These are phyloP conservation scores for Jackrogersella multiformis DNA, from an alignment of 495 filamentous ascomycete species.

Conservation along the genomic window DNA sequence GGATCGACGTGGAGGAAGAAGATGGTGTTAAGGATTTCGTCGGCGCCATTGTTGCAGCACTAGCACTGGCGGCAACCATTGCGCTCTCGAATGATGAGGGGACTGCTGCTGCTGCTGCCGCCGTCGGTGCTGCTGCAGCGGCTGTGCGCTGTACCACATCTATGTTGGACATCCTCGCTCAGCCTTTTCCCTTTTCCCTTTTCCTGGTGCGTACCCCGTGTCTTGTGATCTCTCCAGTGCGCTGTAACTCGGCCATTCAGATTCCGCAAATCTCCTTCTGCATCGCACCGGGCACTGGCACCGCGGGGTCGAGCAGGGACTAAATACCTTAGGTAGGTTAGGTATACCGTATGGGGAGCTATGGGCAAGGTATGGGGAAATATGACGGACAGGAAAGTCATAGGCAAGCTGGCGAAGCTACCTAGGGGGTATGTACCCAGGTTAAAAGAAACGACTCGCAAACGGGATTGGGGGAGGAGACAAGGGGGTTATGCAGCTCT, in stretches of 20 bases:
- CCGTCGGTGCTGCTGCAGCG: too few species aligned
- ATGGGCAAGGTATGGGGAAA: neutral
- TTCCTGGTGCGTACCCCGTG: conserved; percentile 43
- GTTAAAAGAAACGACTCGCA: neutral
- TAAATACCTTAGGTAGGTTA: conserved; percentile 40
- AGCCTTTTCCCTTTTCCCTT: conserved; percentile 40
- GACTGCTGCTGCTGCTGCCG: too few species aligned
- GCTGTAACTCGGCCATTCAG: conserved; percentile 49
- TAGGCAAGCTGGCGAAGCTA: neutral
- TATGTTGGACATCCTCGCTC: conserved; percentile 49
- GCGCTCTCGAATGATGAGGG: conserved; percentile 44
- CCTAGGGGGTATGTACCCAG: neutral
- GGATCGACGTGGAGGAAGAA: conserved; percentile 24
- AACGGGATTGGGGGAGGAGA: neutral
- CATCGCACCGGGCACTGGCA: conserved; percentile 34
- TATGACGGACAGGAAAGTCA: neutral
- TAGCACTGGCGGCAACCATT: conserved; percentile 44
- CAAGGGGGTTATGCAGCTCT: neutral
- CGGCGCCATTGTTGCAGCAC: conserved; percentile 29
- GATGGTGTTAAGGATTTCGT: conserved; percentile 31
- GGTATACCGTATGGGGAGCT: neutral
- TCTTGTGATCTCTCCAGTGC: conserved; percentile 46
- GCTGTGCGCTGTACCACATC: conserved; percentile 48
- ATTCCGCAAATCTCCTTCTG: conserved; percentile 41
- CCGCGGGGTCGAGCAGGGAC: conserved; percentile 47